Evolutionary conservation across 208 protist genomes (phyloP).

Genomic region (Strigomonas culicis): DNA sequence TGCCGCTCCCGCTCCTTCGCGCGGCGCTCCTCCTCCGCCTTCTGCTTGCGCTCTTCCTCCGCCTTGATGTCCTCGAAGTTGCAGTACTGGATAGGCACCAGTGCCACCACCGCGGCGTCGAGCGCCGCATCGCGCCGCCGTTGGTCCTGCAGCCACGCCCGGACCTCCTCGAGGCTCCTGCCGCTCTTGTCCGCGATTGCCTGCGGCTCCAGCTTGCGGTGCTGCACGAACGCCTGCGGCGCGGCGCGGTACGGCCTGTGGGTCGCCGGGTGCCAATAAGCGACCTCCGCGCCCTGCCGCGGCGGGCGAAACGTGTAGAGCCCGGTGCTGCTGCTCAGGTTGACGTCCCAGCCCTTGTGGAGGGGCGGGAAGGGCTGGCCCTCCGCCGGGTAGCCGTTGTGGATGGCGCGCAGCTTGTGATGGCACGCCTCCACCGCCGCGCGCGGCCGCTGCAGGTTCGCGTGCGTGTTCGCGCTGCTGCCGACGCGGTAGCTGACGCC

Average conservation of each 20-base stretch:
- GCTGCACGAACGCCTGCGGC: conserved; percentile 65
- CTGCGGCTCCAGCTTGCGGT: conserved; percentile 34
- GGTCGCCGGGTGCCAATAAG: conserved; percentile 41
- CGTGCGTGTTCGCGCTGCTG: background rate
- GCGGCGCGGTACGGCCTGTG: conserved; percentile 47
- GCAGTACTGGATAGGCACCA: conserved; percentile 49
- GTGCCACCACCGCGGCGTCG: conserved; percentile 49
- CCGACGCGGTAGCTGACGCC: conserved; percentile 36
- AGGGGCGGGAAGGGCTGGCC: conserved; percentile 28
- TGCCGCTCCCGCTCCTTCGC: background rate
- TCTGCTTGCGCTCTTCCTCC: conserved; percentile 3
- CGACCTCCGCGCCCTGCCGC: background rate
- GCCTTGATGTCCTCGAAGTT: conserved; percentile 25
- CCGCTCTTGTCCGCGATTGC: conserved; percentile 33
- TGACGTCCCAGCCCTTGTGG: conserved; percentile 23
- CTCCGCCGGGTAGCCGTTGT: conserved; percentile 17
- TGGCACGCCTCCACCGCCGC: background rate
- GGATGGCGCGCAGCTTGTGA: background rate
- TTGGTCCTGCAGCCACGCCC: conserved; percentile 67
- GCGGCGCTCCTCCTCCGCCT: background rate
- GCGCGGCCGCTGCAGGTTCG: too few species aligned
- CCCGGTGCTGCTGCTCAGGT: conserved; percentile 26
- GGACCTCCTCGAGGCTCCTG: conserved; percentile 33
- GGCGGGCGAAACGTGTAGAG: conserved; percentile 28
- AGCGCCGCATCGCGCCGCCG: conserved; percentile 41